Evolutionary conservation across 495 filamentous ascomycete species (phyloP), one percentile per base, ranked within the genome.

Genomic region (Tuber magnatum): DNA sequence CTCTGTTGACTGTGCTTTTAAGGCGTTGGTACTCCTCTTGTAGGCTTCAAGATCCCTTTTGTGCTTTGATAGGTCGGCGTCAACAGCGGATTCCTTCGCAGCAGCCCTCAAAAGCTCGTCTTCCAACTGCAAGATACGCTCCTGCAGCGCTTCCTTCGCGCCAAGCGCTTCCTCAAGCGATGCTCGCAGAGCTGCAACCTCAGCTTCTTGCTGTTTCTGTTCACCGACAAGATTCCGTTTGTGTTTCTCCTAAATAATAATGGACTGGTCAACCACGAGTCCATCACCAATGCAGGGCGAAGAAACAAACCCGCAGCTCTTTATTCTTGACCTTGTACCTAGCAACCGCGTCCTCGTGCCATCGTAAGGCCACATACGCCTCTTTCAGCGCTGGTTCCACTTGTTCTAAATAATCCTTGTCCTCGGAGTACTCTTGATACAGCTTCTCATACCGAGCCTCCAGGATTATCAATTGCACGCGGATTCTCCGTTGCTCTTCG

Each of bases 61-160:
- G 24, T 75, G 76, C 61, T 80, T 74, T 2, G 72, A 73, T 20
- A 76, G 82, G 22, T 75, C 80, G 42, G 76, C 75, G 71, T 77
- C 73, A n/a, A 77, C 74, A 4, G 71, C 72, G 18, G 42, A 39
- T 22, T 71, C 28, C 41, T 77, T 41, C 40, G 42, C 4, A 7
- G 35, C 9, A 22, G 71, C 70, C 12, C 32, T 12, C 39, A 81
- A 80, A n/a, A 89, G 76, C 65, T 88, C 84, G 32, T 83, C 80
- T 71, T 84, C 84, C 10, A 86, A 72, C 70, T 83, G 81, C 69
- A 87, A 85, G 2, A 88, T n/a, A 74, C 80, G 75, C 24, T 79
- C 78, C 75, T 88, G 85, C 32, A 97, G 86, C 1, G 88, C 87
- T 16, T 92, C 84, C 80, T 97, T 97, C 77, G 95, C 93, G 18